A percentile compares a stretch with the other conserved stretches of the same genome.
phyloP scores from a whole-genome alignment of 1,284 basidiomycete species.

The Phellinidium pouzarii region DNA sequence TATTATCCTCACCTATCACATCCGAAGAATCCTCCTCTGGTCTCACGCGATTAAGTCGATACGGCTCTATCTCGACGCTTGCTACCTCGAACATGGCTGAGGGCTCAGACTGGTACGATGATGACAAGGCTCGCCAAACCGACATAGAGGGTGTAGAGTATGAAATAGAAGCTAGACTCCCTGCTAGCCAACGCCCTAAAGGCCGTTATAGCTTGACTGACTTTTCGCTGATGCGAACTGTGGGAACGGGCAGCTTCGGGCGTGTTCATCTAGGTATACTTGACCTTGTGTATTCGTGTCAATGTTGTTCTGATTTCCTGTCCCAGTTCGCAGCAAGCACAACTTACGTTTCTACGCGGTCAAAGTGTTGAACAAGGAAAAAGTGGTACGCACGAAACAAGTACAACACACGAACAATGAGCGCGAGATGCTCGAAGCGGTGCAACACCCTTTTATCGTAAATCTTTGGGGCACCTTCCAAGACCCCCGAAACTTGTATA shows the following conservation, averaged over 20 bases:
- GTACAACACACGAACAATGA: slow-evolving; percentile 98
- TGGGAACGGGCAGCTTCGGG: slow-evolving; percentile 93
- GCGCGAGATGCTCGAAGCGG: slow-evolving; percentile 81
- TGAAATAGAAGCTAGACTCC: slow-evolving; percentile 7
- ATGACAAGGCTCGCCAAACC: slow-evolving; percentile 7
- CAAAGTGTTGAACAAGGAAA: slow-evolving; percentile 92
- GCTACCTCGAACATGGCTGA: slow-evolving; percentile 16
- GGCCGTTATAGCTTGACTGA: slow-evolving; percentile 64
- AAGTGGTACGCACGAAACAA: slow-evolving; percentile 94
- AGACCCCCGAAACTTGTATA: slow-evolving; percentile 90
- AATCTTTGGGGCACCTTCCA: slow-evolving; percentile 99
- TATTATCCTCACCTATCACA: slow-evolving; percentile 13
- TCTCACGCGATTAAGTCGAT: slow-evolving; percentile 11
- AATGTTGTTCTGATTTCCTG: slow-evolving; percentile 6
- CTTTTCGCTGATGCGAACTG: slow-evolving; percentile 70
- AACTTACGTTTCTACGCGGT: slow-evolving; percentile 92
- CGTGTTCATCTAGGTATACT: slow-evolving; percentile 83
- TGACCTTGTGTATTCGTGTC: slow-evolving; percentile 6
- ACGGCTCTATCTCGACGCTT: slow-evolving; percentile 17
- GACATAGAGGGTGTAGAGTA: not conserved
- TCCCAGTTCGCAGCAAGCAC: slow-evolving; percentile 78
- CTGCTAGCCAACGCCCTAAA: slow-evolving; percentile 37
- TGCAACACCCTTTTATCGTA: slow-evolving; percentile 94
- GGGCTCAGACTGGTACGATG: slow-evolving; percentile 14
- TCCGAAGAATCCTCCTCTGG: slow-evolving; percentile 17